Conservation (phyloP, 2,329 filamentous ascomycete genomes). For the Aureobasidium sp. region DNA sequence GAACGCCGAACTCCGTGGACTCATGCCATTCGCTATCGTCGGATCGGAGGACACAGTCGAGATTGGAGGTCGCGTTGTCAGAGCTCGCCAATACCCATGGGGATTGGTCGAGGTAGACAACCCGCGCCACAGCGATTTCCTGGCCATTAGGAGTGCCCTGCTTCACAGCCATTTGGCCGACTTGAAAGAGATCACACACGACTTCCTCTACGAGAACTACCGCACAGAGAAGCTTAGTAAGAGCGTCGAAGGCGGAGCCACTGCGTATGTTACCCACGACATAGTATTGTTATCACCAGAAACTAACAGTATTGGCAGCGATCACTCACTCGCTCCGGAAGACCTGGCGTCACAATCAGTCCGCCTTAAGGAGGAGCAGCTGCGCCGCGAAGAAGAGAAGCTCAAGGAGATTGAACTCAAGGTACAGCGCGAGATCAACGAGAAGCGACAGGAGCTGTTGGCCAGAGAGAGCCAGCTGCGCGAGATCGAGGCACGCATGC, state of each 20-base stretch:
- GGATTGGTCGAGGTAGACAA: constrained; percentile 99
- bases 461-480: constrained; percentile 97
- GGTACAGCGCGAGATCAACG: constrained; percentile 99
- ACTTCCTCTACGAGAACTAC: constrained; percentile 99
- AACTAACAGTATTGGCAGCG: constrained; percentile 37
- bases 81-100: constrained; percentile 97
- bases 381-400: constrained; percentile 99
- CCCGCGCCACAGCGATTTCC: constrained; percentile 95
- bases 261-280: constrained; percentile 60
- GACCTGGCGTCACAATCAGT: constrained; percentile 95
- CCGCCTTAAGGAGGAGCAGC: constrained; percentile 98
- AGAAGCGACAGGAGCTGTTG: constrained; percentile 97
- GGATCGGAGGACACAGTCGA: constrained; percentile 94
- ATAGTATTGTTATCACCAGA: neutral
- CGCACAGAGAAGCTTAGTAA: constrained; percentile 99
- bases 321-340: constrained; percentile 95
- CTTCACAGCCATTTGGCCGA: constrained; percentile 97
- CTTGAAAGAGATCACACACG: constrained; percentile 98
- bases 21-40: constrained; percentile 99
- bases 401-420: constrained; percentile 98
- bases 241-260: constrained; percentile 87
- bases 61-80: constrained; percentile 84
- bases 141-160: constrained; percentile 91
- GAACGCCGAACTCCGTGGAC: constrained; percentile 90
- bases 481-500: constrained; percentile 97